phyloP scores from a whole-genome alignment of 352 stramenopile genomes.

The Sclerospora graminicola region DNA sequence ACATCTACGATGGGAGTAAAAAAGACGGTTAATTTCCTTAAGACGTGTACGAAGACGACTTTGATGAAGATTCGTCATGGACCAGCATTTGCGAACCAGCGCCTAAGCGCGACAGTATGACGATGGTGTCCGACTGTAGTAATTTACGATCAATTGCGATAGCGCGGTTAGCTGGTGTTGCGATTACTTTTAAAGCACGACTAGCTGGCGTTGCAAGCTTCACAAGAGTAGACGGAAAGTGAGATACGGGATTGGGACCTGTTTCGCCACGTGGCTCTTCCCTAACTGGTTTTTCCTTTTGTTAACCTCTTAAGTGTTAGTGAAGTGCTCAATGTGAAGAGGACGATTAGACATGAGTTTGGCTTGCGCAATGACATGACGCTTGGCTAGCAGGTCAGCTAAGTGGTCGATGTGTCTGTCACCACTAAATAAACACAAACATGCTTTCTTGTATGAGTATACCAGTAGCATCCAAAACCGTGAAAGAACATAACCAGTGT shows the following conservation, averaged over 20 bases:
- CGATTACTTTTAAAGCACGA: background rate
- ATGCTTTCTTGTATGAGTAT: too few relatives aligned
- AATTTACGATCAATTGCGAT: slow-evolving; percentile 27
- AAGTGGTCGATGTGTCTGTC: slow-evolving; percentile 3
- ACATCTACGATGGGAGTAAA: slow-evolving; percentile 85
- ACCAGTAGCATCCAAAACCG: too few relatives aligned
- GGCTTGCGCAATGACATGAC: slow-evolving; percentile 10
- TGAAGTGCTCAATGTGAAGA: slow-evolving; percentile 41
- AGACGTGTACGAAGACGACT: slow-evolving; percentile 79
- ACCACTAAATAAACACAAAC: slow-evolving; percentile 15
- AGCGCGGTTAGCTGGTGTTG: slow-evolving; percentile 10
- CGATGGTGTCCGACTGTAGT: slow-evolving; percentile 16
- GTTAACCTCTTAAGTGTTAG: slow-evolving; percentile 26
- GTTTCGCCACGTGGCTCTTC: slow-evolving; percentile 1
- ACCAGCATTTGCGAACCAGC: slow-evolving; percentile 56
- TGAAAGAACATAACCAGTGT: too few relatives aligned
- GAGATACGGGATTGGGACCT: background rate
- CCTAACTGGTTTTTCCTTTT: slow-evolving; percentile 22
- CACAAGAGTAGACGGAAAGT: background rate
- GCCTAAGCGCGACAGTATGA: slow-evolving; percentile 67
- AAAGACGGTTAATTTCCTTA: slow-evolving; percentile 83
- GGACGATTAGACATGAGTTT: slow-evolving; percentile 26
- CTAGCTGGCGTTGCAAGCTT: slow-evolving; percentile 9
- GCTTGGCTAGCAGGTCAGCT: slow-evolving; percentile 1
- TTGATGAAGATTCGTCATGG: slow-evolving; percentile 78